These are phyloP conservation scores for Saccharomycopsis babjevae DNA, from an alignment of 805 yeast genomes.

Conservation along the genomic window DNA sequence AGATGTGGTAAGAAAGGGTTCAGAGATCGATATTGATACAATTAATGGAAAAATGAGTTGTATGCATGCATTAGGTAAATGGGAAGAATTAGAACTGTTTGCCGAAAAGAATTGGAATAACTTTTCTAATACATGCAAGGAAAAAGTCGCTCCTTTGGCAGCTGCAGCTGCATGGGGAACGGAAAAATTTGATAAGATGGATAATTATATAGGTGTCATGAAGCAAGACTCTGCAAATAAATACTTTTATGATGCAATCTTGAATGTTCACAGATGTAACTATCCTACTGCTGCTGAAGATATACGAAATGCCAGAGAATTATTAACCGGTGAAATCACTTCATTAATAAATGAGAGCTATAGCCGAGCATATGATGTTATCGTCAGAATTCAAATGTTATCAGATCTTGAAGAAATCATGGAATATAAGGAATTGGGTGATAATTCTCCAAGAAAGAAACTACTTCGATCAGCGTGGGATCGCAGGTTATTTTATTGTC, in stretches of 20 bases:
- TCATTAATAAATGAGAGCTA: constrained; percentile 93
- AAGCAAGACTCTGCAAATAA: constrained; percentile 87
- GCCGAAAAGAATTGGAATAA: constrained; percentile 80
- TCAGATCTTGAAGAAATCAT: constrained; percentile 95
- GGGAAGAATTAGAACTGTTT: constrained; percentile 83
- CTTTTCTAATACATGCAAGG: constrained; percentile 59
- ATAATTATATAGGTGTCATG: constrained; percentile 81
- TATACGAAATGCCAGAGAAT: constrained; percentile 76
- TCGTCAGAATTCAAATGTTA: constrained; percentile 93
- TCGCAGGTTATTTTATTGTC: constrained; percentile 84
- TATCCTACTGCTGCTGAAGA: constrained; percentile 73
- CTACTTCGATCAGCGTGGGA: constrained; percentile 90
- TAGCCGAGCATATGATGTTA: constrained; percentile 92
- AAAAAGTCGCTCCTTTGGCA: constrained; percentile 91
- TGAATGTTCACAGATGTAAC: constrained; percentile 75
- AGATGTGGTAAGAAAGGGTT: constrained; percentile 33
- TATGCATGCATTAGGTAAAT: constrained; percentile 95
- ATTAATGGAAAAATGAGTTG: constrained; percentile 98
- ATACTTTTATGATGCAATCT: constrained; percentile 87
- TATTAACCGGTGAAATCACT: constrained; percentile 84
- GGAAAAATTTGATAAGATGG: constrained; percentile 95
- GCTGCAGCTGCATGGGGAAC: constrained; percentile 99
- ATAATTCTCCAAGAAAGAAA: constrained; percentile 66
- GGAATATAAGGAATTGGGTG: constrained; percentile 75
- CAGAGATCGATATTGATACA: constrained; percentile 45